A percentile compares a stretch with the other conserved stretches of the same genome.
Conservation (phyloP, 1,284 basidiomycete species). For the Leccinum glutinopallens region DNA sequence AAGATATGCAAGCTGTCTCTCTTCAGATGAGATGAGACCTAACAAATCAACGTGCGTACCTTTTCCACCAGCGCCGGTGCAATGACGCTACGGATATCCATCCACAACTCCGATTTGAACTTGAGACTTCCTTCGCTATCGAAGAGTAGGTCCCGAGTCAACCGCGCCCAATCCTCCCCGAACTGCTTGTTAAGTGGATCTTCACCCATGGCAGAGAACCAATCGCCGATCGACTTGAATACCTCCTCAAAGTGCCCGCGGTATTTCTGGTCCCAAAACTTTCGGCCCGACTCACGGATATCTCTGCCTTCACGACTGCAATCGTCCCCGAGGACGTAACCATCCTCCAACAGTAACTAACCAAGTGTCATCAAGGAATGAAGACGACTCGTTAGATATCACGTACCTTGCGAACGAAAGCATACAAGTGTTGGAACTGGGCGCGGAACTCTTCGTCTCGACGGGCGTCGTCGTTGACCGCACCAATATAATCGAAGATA, state of each 20-base stretch:
- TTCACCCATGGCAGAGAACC: conserved; percentile 83
- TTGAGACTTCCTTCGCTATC: conserved; percentile 78
- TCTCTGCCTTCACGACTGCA: conserved; percentile 64
- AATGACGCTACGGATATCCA: conserved; percentile 82
- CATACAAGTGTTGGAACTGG: conserved; percentile 77
- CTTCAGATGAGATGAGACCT: background rate
- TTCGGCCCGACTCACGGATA: conserved; percentile 69
- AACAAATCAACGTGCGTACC: conserved; percentile 37
- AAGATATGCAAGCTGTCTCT: conserved; percentile 75
- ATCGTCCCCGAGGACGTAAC: conserved; percentile 84
- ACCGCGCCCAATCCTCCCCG: conserved; percentile 80
- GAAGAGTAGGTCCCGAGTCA: conserved; percentile 83
- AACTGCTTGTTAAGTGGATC: conserved; percentile 85
- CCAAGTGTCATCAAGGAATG: conserved; percentile 7
- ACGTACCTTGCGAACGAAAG: conserved; percentile 65
- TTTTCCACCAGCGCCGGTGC: conserved; percentile 77
- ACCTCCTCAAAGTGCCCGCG: conserved; percentile 81
- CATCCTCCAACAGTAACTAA: conserved; percentile 80
- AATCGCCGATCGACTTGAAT: conserved; percentile 69
- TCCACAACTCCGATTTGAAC: conserved; percentile 91
- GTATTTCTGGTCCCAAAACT: conserved; percentile 88
- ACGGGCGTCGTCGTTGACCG: conserved; percentile 74
- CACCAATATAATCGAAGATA: conserved; percentile 74
- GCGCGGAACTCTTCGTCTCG: conserved; percentile 75
- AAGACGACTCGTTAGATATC: background rate